Evolutionary conservation across 805 yeast species (phyloP).

Genomic region (Zygoascus bituminiphila): DNA sequence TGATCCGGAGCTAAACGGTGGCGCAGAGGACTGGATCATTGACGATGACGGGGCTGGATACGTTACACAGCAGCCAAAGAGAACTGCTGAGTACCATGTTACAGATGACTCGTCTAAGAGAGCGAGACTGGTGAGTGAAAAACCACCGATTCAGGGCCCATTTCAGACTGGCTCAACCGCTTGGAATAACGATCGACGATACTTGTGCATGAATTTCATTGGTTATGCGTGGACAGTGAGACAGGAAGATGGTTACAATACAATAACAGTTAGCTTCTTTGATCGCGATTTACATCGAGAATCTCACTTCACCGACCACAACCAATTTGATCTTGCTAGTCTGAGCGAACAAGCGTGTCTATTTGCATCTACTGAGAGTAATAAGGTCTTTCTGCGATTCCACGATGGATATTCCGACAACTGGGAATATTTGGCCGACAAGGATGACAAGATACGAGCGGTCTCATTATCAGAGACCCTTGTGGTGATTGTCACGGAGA

Average conservation of each 20-base stretch:
- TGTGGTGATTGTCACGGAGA: conserved; percentile 62
- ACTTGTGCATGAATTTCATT: conserved; percentile 66
- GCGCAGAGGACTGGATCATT: conserved; percentile 45
- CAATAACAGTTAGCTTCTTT: conserved; percentile 81
- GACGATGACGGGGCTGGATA: conserved; percentile 58
- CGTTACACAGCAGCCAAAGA: conserved; percentile 9
- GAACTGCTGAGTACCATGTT: not conserved
- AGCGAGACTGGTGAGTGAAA: not conserved
- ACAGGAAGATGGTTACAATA: conserved; percentile 46
- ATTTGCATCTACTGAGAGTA: conserved; percentile 43
- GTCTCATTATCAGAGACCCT: conserved; percentile 57
- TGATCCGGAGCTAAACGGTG: conserved; percentile 29
- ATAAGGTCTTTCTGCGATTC: conserved; percentile 50
- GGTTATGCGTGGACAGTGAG: conserved; percentile 80
- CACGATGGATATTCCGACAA: conserved; percentile 55
- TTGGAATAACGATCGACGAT: conserved; percentile 62
- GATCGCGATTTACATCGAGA: conserved; percentile 70
- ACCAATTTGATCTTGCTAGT: conserved; percentile 65
- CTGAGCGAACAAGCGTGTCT: conserved; percentile 59
- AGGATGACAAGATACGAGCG: conserved; percentile 54
- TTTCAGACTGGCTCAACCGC: conserved; percentile 88
- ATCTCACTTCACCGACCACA: conserved; percentile 74
- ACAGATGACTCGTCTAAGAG: not conserved
- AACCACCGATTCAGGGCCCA: conserved; percentile 33
- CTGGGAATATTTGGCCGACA: conserved; percentile 50